These are phyloP conservation scores for Shiraia sp. DNA, from an alignment of 2,329 filamentous ascomycete species.

Conservation along the genomic window DNA sequence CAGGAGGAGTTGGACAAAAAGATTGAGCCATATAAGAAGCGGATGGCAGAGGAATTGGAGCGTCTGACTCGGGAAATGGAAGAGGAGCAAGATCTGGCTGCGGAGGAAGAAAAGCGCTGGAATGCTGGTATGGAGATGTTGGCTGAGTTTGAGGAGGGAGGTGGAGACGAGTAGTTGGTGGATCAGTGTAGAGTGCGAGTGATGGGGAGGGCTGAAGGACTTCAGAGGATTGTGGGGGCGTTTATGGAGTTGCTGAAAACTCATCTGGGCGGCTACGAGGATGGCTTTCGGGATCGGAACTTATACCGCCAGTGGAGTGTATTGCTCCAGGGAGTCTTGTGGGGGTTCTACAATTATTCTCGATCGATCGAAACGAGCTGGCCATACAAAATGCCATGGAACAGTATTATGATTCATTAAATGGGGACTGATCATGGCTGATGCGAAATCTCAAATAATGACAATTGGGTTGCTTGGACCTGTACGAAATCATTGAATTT, in stretches of 20 bases:
- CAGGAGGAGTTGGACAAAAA: conserved; percentile 17
- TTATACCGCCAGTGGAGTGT: no score
- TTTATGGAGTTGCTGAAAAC: neutral
- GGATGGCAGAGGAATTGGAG: conserved; percentile 26
- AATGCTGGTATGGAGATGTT: conserved; percentile 19
- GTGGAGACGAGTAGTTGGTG: conserved; percentile 4
- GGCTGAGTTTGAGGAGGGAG: conserved; percentile 16
- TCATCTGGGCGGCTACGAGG: conserved; percentile 1
- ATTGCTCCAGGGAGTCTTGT: no score
- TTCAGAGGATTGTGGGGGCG: neutral
- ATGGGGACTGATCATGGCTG: no score
- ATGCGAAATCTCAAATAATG: no score
- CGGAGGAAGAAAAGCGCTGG: conserved; percentile 20
- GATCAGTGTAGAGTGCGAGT: neutral
- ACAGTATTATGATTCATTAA: no score
- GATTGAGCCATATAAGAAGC: conserved; percentile 19
- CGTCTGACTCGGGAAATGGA: conserved; percentile 17
- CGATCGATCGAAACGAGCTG: no score
- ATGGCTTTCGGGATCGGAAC: no score
- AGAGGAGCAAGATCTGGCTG: conserved; percentile 15
- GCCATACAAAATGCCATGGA: no score
- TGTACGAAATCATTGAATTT: no score
- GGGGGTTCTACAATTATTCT: no score
- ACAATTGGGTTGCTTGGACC: no score
- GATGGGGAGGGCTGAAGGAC: conserved; percentile 3